These are phyloP conservation scores for Ceratocystis cubensis DNA, from an alignment of 2,329 filamentous ascomycete genomes.

Conservation along the genomic window DNA sequence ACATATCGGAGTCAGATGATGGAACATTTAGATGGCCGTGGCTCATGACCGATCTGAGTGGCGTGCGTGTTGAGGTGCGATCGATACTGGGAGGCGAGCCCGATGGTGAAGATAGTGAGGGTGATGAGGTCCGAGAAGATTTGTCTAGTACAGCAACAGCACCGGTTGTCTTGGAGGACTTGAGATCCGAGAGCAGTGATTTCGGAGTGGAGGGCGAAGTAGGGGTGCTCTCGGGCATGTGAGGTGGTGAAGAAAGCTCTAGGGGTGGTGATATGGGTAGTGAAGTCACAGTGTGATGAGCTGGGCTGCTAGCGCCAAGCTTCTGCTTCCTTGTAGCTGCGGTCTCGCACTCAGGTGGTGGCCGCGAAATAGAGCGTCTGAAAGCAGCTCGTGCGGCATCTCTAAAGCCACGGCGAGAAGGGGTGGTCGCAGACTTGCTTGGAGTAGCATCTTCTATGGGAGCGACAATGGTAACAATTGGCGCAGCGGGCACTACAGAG, in stretches of 20 bases:
- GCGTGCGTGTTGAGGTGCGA: not conserved
- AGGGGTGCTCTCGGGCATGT: not conserved
- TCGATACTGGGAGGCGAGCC: not conserved
- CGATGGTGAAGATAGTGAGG: not conserved
- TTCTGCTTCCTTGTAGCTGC: not conserved
- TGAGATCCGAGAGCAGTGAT: not conserved
- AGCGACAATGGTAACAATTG: constrained; percentile 14
- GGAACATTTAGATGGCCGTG: constrained; percentile 13
- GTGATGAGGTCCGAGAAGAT: not conserved
- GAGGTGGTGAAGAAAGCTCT: not conserved
- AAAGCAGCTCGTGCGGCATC: constrained; percentile 18
- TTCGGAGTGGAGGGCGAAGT: not conserved
- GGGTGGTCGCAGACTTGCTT: not conserved
- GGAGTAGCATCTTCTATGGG: constrained; percentile 1
- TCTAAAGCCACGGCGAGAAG: constrained; percentile 14
- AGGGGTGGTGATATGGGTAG: not conserved
- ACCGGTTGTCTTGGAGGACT: not conserved
- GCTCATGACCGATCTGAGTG: constrained; percentile 15
- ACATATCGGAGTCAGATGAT: not conserved
- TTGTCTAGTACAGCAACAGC: not conserved
- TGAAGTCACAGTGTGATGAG: constrained; percentile 16
- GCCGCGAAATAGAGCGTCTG: constrained; percentile 13
- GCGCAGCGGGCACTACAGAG: constrained; percentile 4
- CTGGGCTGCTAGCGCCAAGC: constrained; percentile 9
- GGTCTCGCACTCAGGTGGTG: constrained; percentile 11